Conservation (phyloP, 495 filamentous ascomycete genomes). For the Cercophora samala region DNA sequence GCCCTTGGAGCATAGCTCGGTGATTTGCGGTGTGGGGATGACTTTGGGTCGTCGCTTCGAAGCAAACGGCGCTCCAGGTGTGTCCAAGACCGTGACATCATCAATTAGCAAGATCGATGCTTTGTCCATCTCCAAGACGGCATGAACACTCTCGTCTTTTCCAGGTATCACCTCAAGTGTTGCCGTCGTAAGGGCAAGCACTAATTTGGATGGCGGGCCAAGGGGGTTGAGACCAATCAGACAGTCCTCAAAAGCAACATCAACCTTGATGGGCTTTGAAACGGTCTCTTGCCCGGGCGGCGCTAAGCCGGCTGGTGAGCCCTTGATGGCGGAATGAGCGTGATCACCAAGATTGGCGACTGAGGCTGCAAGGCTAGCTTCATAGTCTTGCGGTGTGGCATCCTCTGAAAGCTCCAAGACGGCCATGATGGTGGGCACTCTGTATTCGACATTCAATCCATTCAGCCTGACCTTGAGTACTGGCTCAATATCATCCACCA, state of each 20-base stretch:
- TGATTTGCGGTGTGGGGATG: constrained; percentile 57
- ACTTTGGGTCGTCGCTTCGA: constrained; percentile 46
- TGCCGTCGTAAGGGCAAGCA: constrained; percentile 75
- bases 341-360: constrained; percentile 71
- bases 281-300: constrained; percentile 25
- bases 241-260: constrained; percentile 73
- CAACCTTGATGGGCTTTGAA: constrained; percentile 57
- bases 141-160: constrained; percentile 56
- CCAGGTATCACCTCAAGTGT: constrained; percentile 61
- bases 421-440: constrained; percentile 74
- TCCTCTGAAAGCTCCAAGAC: constrained; percentile 66
- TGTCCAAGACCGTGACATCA: constrained; percentile 56
- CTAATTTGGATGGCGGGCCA: constrained; percentile 64
- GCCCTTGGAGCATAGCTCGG: constrained; percentile 63
- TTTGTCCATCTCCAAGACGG: constrained; percentile 66
- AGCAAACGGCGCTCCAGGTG: constrained; percentile 41
- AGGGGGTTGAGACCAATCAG: constrained; percentile 83
- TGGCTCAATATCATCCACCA: constrained; percentile 93
- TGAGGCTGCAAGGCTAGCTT: constrained; percentile 72
- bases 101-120: constrained; percentile 82
- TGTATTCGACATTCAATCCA: constrained; percentile 80
- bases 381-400: constrained; percentile 67
- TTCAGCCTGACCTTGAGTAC: constrained; percentile 81
- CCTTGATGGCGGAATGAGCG: constrained; percentile 44
- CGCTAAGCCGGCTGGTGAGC: constrained; percentile 23